Evolutionary conservation across 1,284 basidiomycete species (phyloP).

Genomic region (Fomitopsis palustris): DNA sequence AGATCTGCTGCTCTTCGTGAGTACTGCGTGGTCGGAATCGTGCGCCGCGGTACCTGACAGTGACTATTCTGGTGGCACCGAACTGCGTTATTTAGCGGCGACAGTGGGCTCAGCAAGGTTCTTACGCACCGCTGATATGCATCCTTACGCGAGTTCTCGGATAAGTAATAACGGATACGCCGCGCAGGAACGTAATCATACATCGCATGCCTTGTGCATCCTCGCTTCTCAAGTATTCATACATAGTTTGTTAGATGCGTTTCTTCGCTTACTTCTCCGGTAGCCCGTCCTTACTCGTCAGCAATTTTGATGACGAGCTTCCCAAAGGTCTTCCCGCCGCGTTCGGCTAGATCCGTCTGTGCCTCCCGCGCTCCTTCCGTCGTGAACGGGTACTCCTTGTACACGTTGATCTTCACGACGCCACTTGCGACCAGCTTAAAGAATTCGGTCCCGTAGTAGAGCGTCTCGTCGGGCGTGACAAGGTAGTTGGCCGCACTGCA

Average conservation of each 20-base stretch:
- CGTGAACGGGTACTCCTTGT: slow-evolving; percentile 82
- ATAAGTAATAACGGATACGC: no score
- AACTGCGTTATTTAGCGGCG: no score
- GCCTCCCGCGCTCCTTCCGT: slow-evolving; percentile 77
- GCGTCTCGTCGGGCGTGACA: slow-evolving; percentile 67
- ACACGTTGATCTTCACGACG: slow-evolving; percentile 67
- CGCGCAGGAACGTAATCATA: no score
- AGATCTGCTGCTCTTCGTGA: no score
- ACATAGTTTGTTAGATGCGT: not conserved
- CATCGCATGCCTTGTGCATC: not conserved
- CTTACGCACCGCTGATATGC: no score
- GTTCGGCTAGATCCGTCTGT: slow-evolving; percentile 69
- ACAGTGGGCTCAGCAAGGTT: no score
- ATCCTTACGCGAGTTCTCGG: no score
- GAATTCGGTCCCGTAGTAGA: slow-evolving; percentile 63
- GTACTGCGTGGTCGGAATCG: no score
- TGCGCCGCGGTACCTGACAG: no score
- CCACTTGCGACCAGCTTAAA: slow-evolving; percentile 63
- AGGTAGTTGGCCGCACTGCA: slow-evolving; percentile 65
- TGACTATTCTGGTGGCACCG: no score
- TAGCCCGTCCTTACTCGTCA: slow-evolving; percentile 15
- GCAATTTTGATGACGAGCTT: slow-evolving; percentile 73
- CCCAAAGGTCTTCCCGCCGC: slow-evolving; percentile 73
- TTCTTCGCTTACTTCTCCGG: not conserved
- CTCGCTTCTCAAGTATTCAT: not conserved